phyloP scores from a whole-genome alignment of 768 basidiomycete species.

The Tulasnella sp. region DNA sequence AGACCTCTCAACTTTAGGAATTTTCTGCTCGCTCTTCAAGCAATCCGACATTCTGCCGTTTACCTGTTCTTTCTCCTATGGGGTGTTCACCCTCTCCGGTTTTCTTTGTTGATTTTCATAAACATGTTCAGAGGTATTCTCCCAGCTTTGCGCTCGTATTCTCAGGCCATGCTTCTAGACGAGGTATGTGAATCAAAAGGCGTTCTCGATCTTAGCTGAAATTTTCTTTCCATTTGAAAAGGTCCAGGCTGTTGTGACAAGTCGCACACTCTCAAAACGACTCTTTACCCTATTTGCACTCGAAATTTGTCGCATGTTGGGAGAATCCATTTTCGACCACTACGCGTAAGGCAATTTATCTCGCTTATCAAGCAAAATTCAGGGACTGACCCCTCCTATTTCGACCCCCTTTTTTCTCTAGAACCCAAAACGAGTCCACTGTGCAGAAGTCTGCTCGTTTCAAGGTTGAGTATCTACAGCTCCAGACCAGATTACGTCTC shows the following conservation, averaged over 20 bases:
- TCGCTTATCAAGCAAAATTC: conserved; percentile 5
- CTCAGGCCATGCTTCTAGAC: conserved; percentile 73
- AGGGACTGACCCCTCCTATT: conserved; percentile 10
- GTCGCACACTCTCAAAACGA: conserved; percentile 55
- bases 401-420: conserved; percentile 25
- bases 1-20: conserved; percentile 49
- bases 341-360: conserved; percentile 45
- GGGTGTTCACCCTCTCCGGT: conserved; percentile 51
- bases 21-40: conserved; percentile 41
- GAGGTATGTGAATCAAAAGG: conserved; percentile 42
- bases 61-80: conserved; percentile 41
- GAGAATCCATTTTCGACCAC: conserved; percentile 54
- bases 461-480: conserved; percentile 62
- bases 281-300: conserved; percentile 44
- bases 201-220: conserved; percentile 4
- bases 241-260: conserved; percentile 52
- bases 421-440: conserved; percentile 55
- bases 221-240: conserved; percentile 23
- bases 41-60: conserved; percentile 40
- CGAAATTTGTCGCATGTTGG: conserved; percentile 49
- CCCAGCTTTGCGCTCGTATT: conserved; percentile 74
- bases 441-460: conserved; percentile 63
- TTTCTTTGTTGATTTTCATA: conserved; percentile 52
- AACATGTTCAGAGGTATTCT: conserved; percentile 62
- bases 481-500: conserved; percentile 61